Evolutionary conservation across 1,139 yeast species (phyloP).

Genomic region (Suhomyces bribrorum): DNA sequence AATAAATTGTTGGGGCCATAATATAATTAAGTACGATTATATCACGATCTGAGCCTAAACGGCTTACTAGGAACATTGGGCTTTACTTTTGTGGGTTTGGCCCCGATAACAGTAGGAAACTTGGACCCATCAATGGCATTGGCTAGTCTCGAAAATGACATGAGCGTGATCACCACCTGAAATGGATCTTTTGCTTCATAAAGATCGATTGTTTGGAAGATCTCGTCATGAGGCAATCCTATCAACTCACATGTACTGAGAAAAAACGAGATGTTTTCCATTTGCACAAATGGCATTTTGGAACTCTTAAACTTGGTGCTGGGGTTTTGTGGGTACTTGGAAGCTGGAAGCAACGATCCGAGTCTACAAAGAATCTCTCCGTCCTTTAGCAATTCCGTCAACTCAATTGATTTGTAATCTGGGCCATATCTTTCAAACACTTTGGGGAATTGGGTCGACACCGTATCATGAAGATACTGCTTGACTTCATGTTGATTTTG

Average conservation of each 20-base stretch:
- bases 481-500: conserved; percentile 49
- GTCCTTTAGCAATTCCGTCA: conserved; percentile 59
- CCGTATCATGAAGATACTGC: conserved; percentile 35
- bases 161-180: conserved; percentile 70
- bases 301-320: conserved; percentile 54
- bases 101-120: conserved; percentile 34
- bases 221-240: conserved; percentile 82
- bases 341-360: conserved; percentile 34
- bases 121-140: conserved; percentile 35
- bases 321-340: conserved; percentile 37
- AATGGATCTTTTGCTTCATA: conserved; percentile 76
- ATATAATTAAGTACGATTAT: not conserved
- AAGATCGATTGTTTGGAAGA: conserved; percentile 80
- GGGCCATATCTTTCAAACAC: conserved; percentile 14
- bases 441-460: conserved; percentile 9
- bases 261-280: conserved; percentile 84
- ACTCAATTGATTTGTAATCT: conserved; percentile 22
- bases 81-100: conserved; percentile 34
- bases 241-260: conserved; percentile 56
- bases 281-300: conserved; percentile 81
- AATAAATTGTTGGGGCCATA: too few species aligned
- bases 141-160: conserved; percentile 64
- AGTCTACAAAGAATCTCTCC: conserved; percentile 65
- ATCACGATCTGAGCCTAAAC: conserved; percentile 14
- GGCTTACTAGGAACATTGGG: conserved; percentile 45